phyloP scores from a whole-genome alignment of 208 protist species.

The Wallacemonas sp. region DNA sequence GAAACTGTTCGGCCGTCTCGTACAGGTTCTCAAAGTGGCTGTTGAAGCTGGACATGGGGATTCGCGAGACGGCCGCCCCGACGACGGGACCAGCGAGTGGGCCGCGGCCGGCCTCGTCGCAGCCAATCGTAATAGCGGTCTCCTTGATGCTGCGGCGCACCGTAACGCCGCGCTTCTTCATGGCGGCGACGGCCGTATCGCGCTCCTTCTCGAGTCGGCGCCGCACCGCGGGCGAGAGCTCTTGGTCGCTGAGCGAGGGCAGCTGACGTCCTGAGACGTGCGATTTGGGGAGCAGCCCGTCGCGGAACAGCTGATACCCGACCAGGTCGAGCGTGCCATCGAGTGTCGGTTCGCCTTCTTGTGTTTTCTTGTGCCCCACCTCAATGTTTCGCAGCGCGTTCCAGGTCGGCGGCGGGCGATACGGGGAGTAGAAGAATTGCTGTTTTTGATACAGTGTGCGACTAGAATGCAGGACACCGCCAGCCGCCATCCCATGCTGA shows the following conservation, averaged over 20 bases:
- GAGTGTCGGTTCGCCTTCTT: conserved; percentile 68
- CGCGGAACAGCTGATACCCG: conserved; percentile 86
- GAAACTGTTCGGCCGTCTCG: conserved; percentile 77
- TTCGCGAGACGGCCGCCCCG: conserved; percentile 80
- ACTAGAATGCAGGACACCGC: conserved; percentile 24
- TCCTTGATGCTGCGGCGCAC: conserved; percentile 87
- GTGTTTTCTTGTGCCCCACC: conserved; percentile 57
- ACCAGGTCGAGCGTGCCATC: conserved; percentile 83
- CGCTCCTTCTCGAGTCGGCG: conserved; percentile 54
- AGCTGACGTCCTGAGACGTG: conserved; percentile 33
- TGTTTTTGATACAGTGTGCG: conserved; percentile 28
- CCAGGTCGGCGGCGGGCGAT: conserved; percentile 52
- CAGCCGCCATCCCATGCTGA: neutral
- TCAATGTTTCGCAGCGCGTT: conserved; percentile 74
- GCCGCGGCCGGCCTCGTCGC: conserved; percentile 89
- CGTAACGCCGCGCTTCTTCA: conserved; percentile 72
- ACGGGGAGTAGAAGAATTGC: conserved; percentile 25
- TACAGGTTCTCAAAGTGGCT: conserved; percentile 80
- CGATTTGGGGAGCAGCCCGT: conserved; percentile 69
- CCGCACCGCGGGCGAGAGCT: conserved; percentile 28
- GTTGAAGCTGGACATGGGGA: conserved; percentile 89
- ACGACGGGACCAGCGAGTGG: conserved; percentile 90
- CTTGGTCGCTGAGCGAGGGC: conserved; percentile 25
- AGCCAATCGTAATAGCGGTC: conserved; percentile 84
- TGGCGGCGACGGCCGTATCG: conserved; percentile 44